Base-by-base conservation (phyloP, 78 protist species). In the Isochrysis galbana region DNA sequence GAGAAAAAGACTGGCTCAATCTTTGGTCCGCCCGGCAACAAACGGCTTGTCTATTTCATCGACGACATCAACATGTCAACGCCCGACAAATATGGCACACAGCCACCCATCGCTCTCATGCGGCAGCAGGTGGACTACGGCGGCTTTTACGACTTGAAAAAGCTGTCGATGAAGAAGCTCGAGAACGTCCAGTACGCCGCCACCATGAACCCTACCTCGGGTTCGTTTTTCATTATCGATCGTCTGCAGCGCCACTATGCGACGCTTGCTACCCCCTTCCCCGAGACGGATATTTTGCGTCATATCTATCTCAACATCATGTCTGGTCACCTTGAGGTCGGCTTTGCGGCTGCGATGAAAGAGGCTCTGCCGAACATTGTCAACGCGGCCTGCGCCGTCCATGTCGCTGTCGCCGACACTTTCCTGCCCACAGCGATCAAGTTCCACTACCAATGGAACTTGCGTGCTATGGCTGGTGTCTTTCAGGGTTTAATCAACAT, bases 371-470 rank as follows among this genome's bases (percentile, higher is more conserved):
- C 92, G 38, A 38, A 22, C 69, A 0, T 96, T 2, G 90, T 93
- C 87, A 11, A 34, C 38, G 95, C 96, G 11, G 87, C 94, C 25
- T 2, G 96, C 39, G 90, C 77, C 34, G 51, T 96, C 4, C 97
- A 95, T 96, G n/a, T 22, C n/a, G 11, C 1, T 26, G 96, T 96
- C 44, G 36, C 93, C 34, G 44, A 77, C 23, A 32, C 32, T 0
- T 97, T 97, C 96, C 87, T 94, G 29, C 97, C 97, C 22, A n/a
- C 82, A 2, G 97, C 98, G 86, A 48, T 95, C 92, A 96, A 96
- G 93, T 97, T 97, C 96, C 99, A 97, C 93, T 97, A 97, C 94
- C 87, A 93, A 86, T 97, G 96, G 95, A 97, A 97, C 92, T 72
- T 97, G 77, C 95, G 99, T 32, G 98, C 96, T 32, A 39, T 97